These are phyloP conservation scores for Gaultheria prostrata DNA, from an alignment of 148 eudicot genomes.

Conservation along the genomic window DNA sequence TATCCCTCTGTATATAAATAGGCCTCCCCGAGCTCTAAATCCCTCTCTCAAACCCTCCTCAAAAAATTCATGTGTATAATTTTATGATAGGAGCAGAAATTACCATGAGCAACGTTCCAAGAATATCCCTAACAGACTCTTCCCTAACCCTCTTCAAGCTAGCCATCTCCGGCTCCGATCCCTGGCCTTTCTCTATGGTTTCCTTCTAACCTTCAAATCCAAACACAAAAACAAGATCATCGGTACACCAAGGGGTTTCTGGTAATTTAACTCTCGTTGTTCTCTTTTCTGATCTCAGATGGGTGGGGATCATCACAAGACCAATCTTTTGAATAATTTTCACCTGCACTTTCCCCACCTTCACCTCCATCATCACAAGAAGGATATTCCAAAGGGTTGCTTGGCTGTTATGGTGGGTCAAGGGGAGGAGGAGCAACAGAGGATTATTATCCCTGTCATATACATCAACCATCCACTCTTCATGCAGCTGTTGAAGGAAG, in stretches of 20 bases:
- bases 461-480: slow-evolving; percentile 84
- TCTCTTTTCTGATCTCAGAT: slow-evolving; percentile 12
- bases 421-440: slow-evolving; percentile 62
- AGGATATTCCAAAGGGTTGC: slow-evolving; percentile 69
- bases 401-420: slow-evolving; percentile 73
- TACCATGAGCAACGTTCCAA: slow-evolving; percentile 82
- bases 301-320: slow-evolving; percentile 43
- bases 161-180: slow-evolving; percentile 69
- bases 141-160: slow-evolving; percentile 64
- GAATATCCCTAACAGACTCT: slow-evolving; percentile 51
- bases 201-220: slow-evolving; percentile 24
- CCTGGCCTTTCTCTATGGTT: slow-evolving; percentile 76
- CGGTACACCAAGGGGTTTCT: background rate
- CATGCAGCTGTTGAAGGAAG: slow-evolving; percentile 62
- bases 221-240: background rate
- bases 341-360: slow-evolving; percentile 41
- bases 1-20: background rate
- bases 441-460: slow-evolving; percentile 66
- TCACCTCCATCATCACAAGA: slow-evolving; percentile 32
- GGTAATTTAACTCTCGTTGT: background rate
- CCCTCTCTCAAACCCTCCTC: slow-evolving; percentile 3
- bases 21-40: background rate
- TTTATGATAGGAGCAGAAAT: background rate
- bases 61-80: slow-evolving; percentile 11
- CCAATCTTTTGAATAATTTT: slow-evolving; percentile 32